Conservation (phyloP, 1,284 basidiomycete species). For the Trametes hirsuta region DNA sequence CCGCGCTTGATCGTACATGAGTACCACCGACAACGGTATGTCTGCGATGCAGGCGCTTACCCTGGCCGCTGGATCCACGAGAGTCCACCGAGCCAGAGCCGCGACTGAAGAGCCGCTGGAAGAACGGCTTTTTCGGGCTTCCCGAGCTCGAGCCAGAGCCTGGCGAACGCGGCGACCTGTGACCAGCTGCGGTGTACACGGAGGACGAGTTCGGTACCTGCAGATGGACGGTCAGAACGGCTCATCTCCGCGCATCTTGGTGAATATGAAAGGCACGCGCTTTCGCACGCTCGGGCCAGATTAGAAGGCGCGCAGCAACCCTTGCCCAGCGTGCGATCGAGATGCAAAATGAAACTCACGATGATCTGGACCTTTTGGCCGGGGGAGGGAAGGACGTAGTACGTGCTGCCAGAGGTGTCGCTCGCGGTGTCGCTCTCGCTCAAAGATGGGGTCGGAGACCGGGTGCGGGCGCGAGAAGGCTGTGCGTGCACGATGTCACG, state of each 20-base stretch:
- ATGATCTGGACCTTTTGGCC: conserved; percentile 73
- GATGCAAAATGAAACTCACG: conserved; percentile 47
- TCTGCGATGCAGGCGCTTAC: conserved; percentile 34
- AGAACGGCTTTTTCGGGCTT: conserved; percentile 33
- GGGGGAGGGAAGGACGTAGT: conserved; percentile 67
- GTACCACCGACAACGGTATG: conserved; percentile 31
- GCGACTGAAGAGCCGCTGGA: conserved; percentile 37
- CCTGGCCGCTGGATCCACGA: conserved; percentile 29
- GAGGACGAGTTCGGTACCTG: conserved; percentile 36
- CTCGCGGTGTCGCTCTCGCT: conserved; percentile 45
- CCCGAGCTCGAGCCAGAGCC: conserved; percentile 15
- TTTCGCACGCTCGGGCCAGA: conserved; percentile 2
- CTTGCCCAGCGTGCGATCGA: conserved; percentile 12
- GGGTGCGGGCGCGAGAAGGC: conserved; percentile 16
- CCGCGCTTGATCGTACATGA: conserved; percentile 26
- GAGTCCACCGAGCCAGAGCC: conserved; percentile 34
- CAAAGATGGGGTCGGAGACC: conserved; percentile 26
- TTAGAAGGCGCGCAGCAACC: conserved; percentile 13
- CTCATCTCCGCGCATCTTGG: conserved; percentile 1
- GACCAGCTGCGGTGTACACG: conserved; percentile 17
- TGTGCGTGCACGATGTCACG: conserved; percentile 14
- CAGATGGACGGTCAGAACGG: conserved; percentile 12
- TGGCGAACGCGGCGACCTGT: conserved; percentile 16
- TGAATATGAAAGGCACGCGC: conserved; percentile 10
- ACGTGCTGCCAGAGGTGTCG: conserved; percentile 64